These are phyloP conservation scores for Phlegmacium glaucopus DNA, from an alignment of 768 basidiomycete species.

Conservation along the genomic window DNA sequence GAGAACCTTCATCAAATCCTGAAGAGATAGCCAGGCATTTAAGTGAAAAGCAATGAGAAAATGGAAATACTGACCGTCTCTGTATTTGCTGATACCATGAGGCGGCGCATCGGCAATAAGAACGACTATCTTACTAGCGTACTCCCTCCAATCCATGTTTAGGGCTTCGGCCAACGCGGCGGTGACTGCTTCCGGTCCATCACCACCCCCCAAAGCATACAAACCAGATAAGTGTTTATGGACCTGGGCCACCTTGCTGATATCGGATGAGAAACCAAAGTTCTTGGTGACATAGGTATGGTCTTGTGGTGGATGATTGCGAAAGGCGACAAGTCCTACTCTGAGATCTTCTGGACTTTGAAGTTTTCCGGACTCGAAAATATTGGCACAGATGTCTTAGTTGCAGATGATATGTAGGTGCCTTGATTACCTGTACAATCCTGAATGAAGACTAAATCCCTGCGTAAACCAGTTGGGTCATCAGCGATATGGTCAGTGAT, in stretches of 20 bases:
- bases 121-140: conserved; percentile 93
- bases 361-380: conserved; percentile 92
- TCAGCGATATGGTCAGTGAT: conserved; percentile 6
- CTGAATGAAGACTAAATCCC: conserved; percentile 93
- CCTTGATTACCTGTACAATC: conserved; percentile 94
- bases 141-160: conserved; percentile 86
- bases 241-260: conserved; percentile 78
- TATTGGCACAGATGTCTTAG: conserved; percentile 93
- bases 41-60: conserved; percentile 10
- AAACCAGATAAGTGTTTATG: conserved; percentile 79
- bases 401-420: conserved; percentile 88
- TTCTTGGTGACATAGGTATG: conserved; percentile 92
- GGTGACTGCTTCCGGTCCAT: conserved; percentile 96
- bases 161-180: conserved; percentile 85
- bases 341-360: conserved; percentile 83
- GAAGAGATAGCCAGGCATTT: conserved; percentile 12
- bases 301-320: conserved; percentile 97
- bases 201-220: conserved; percentile 89
- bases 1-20: conserved; percentile 94
- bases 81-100: conserved; percentile 96
- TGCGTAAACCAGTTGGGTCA: conserved; percentile 24
- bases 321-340: conserved; percentile 90
- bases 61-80: conserved; percentile 65
- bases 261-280: conserved; percentile 93
- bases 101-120: conserved; percentile 97